phyloP scores from a whole-genome alignment of 176 grass and related monocot genomes.

The Triticum timopheevii region DNA sequence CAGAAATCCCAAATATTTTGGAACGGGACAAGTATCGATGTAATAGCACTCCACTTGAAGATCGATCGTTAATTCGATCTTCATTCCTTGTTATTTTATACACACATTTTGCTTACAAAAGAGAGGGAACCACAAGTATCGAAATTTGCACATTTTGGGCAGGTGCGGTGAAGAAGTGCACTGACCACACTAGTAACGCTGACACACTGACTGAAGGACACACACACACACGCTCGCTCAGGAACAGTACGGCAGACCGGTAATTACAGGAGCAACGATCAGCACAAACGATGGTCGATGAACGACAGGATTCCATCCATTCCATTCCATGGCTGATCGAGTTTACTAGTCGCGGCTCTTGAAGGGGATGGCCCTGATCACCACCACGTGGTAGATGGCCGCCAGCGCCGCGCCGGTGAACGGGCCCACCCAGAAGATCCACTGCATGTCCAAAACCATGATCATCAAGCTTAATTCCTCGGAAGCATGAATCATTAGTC shows the following conservation, averaged over 20 bases:
- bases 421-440: slow-evolving; percentile 95
- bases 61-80: not conserved
- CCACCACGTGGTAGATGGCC: slow-evolving; percentile 63
- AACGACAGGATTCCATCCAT: not conserved
- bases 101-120: not conserved
- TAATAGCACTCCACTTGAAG: no score
- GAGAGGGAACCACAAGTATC: not conserved
- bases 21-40: no score
- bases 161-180: not conserved
- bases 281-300: not conserved
- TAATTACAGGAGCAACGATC: not conserved
- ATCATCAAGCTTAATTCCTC: not conserved
- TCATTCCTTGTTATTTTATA: not conserved
- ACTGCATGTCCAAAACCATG: slow-evolving; percentile 35
- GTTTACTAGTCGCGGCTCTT: not conserved
- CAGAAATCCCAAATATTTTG: no score
- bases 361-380: slow-evolving; percentile 15
- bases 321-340: not conserved
- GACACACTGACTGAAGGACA: not conserved
- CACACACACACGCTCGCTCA: not conserved
- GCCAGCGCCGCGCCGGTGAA: slow-evolving; percentile 54
- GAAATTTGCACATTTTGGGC: not conserved
- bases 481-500: not conserved
- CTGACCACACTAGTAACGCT: not conserved
- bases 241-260: not conserved